phyloP scores from a whole-genome alignment of 345 rosid species.

The Eutrema heterophyllum region DNA sequence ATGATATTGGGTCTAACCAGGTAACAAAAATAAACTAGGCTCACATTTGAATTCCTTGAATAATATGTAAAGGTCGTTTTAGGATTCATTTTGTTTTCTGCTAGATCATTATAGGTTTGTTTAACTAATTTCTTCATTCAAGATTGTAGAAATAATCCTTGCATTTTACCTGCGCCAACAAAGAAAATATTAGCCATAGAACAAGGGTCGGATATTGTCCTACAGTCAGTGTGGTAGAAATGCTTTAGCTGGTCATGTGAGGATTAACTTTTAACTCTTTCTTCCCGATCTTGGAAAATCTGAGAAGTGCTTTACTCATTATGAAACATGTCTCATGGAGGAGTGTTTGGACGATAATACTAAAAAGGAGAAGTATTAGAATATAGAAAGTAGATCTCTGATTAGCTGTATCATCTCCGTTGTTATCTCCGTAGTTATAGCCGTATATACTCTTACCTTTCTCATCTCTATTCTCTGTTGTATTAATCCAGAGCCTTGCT shows the following conservation, averaged over 20 bases:
- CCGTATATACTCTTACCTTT: too few species aligned
- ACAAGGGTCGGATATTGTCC: not conserved
- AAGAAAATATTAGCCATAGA: not conserved
- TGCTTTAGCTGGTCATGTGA: slow-evolving; percentile 7
- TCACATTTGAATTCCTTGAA: not conserved
- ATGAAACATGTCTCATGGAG: not conserved
- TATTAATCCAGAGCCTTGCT: too few species aligned
- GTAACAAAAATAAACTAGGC: not conserved
- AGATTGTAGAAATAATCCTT: not conserved
- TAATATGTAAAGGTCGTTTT: not conserved
- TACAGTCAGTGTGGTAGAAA: not conserved
- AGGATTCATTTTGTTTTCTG: slow-evolving; percentile 15
- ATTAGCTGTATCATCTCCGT: too few species aligned
- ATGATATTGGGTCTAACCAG: not conserved
- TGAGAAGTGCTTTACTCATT: not conserved
- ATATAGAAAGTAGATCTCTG: too few species aligned
- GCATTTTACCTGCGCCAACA: not conserved
- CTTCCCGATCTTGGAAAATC: not conserved
- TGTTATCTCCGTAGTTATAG: too few species aligned
- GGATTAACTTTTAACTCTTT: not conserved
- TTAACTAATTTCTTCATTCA: not conserved
- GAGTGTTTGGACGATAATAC: not conserved
- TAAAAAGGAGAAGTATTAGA: too few species aligned
- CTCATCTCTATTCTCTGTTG: too few species aligned
- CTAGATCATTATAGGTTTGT: not conserved